A percentile compares a stretch with the other conserved stretches of the same genome.
phyloP scores from a whole-genome alignment of 148 eudicot species.

The Chenopodium berlandieri region DNA sequence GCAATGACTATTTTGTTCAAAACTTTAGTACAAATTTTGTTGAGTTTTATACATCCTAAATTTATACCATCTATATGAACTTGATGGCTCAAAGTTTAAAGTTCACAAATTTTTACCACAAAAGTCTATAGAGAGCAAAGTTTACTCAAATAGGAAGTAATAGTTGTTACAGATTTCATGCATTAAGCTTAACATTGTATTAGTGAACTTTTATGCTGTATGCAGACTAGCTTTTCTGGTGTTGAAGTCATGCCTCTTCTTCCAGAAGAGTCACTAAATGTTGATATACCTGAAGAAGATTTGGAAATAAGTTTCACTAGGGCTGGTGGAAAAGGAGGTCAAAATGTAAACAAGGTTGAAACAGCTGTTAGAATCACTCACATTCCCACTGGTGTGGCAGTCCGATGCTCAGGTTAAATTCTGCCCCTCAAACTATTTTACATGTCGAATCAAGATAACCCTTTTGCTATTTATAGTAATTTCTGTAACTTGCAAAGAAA shows the following conservation, averaged over 20 bases:
- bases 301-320: conserved; percentile 71
- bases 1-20: neutral
- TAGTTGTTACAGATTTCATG: conserved; percentile 44
- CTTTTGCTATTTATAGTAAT: neutral
- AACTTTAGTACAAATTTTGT: neutral
- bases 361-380: conserved; percentile 97
- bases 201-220: neutral
- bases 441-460: neutral
- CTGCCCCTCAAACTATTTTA: neutral
- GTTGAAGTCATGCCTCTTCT: conserved; percentile 98
- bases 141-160: neutral
- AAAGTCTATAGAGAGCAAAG: neutral
- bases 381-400: conserved; percentile 83
- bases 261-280: conserved; percentile 77
- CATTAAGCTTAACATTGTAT: conserved; percentile 16
- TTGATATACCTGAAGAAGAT: conserved; percentile 96
- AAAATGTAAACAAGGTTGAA: conserved; percentile 97
- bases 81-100: neutral
- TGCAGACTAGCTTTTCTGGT: conserved; percentile 95
- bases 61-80: neutral
- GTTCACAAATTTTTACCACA: neutral
- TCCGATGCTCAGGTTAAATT: conserved; percentile 78
- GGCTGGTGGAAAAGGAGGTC: conserved; percentile 97
- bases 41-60: neutral
- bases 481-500: too few relatives aligned